phyloP scores from a whole-genome alignment of 306 rosid genomes.

The Herpetospermum pedunculosum region DNA sequence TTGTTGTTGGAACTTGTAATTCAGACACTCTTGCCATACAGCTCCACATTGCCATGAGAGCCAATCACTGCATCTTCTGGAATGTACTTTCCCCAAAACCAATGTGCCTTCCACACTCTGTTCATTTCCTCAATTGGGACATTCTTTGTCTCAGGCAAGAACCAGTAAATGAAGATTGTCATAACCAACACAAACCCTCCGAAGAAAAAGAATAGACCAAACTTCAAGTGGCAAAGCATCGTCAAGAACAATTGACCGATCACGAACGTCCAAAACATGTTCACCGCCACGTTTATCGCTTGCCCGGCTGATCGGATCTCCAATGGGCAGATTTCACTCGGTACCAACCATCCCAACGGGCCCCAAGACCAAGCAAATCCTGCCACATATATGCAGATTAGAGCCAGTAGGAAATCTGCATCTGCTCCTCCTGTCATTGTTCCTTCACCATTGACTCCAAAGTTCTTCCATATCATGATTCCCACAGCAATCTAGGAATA shows the following conservation, averaged over 20 bases:
- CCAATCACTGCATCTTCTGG: conserved; percentile 19
- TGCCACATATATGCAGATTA: conserved; percentile 48
- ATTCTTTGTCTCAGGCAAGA: conserved; percentile 47
- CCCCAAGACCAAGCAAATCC: conserved; percentile 79
- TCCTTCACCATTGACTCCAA: conserved; percentile 38
- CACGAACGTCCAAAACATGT: conserved; percentile 38
- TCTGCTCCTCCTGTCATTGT: neutral
- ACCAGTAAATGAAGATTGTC: conserved; percentile 24
- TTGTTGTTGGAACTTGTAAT: neutral
- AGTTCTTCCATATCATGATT: conserved; percentile 16
- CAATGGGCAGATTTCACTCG: conserved; percentile 42
- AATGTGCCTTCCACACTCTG: conserved; percentile 34
- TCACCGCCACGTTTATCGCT: conserved; percentile 37
- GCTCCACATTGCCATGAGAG: conserved; percentile 5
- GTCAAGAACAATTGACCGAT: conserved; percentile 37
- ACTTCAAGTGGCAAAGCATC: conserved; percentile 47
- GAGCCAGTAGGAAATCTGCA: conserved; percentile 21
- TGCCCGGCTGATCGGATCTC: conserved; percentile 52
- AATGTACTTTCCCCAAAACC: conserved; percentile 38
- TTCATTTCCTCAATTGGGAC: conserved; percentile 47
- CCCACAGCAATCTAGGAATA: conserved; percentile 16
- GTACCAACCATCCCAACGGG: conserved; percentile 54
- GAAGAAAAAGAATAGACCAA: conserved; percentile 45
- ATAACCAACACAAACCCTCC: conserved; percentile 27
- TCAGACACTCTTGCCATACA: neutral